Evolutionary conservation across 1,139 yeast species (phyloP).

Genomic region (Saccharomycopsis phalli): DNA sequence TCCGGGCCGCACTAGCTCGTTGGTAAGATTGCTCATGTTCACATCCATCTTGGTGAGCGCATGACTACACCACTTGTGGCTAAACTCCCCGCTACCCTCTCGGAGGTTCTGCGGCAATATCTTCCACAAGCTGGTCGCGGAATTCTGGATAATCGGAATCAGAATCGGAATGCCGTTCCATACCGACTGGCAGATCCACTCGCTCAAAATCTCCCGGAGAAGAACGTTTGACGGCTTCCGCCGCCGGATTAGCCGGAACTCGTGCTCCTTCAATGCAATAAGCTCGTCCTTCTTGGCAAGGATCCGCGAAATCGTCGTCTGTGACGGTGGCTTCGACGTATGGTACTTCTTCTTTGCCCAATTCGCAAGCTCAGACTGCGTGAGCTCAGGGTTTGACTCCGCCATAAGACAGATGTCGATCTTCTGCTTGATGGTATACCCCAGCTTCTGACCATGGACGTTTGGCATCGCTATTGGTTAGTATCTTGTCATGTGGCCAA

Average conservation of each 20-base stretch:
- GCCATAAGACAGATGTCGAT: conserved; percentile 61
- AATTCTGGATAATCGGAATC: conserved; percentile 53
- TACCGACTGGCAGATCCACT: conserved; percentile 60
- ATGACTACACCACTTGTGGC: conserved; percentile 57
- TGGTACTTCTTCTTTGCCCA: conserved; percentile 56
- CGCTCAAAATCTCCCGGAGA: conserved; percentile 48
- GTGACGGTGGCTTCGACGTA: conserved; percentile 48
- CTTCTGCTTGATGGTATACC: conserved; percentile 54
- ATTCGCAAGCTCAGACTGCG: conserved; percentile 54
- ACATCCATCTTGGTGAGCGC: conserved; percentile 48
- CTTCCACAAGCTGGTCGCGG: conserved; percentile 60
- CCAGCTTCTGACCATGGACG: conserved; percentile 31
- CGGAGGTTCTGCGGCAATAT: conserved; percentile 44
- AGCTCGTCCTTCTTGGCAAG: conserved; percentile 50
- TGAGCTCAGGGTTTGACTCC: conserved; percentile 57
- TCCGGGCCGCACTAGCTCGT: conserved; percentile 39
- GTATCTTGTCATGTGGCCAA: no score
- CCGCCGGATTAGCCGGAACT: conserved; percentile 44
- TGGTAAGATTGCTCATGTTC: conserved; percentile 38
- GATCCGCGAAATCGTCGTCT: conserved; percentile 58
- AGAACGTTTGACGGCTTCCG: conserved; percentile 50
- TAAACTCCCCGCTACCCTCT: conserved; percentile 57
- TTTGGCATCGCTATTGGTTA: no score
- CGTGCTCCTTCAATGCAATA: conserved; percentile 51
- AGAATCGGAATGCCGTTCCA: conserved; percentile 64